Percentiles rank a stretch among this genome's conserved stretches.
phyloP scores from a whole-genome alignment of 1,284 basidiomycete genomes.

The Sphaerobolus stellatus region DNA sequence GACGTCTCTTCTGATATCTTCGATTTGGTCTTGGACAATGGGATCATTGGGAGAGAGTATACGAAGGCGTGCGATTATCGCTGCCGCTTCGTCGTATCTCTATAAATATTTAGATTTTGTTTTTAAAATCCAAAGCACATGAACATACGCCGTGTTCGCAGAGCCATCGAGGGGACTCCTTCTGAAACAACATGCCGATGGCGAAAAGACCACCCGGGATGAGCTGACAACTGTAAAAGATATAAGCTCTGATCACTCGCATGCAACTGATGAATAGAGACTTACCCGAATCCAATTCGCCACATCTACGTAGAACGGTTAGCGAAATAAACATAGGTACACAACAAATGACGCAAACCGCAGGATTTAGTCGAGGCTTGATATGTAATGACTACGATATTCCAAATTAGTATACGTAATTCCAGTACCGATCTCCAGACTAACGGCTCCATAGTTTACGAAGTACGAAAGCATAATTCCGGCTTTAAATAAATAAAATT shows the following conservation, averaged over 20 bases:
- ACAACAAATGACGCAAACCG: background rate
- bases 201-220: constrained; percentile 52
- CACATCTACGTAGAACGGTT: constrained; percentile 2
- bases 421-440: background rate
- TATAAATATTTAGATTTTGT: background rate
- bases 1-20: constrained; percentile 54
- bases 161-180: constrained; percentile 63
- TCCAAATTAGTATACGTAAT: background rate
- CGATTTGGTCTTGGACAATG: constrained; percentile 41
- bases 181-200: constrained; percentile 48
- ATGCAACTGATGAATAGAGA: constrained; percentile 6
- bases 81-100: constrained; percentile 49
- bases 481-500: background rate
- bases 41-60: constrained; percentile 39
- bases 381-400: constrained; percentile 3
- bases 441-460: constrained; percentile 10
- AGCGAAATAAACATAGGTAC: background rate
- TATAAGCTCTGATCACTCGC: constrained; percentile 25
- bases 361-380: constrained; percentile 9
- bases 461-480: constrained; percentile 9
- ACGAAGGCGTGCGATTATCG: constrained; percentile 44
- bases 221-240: constrained; percentile 55
- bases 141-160: constrained; percentile 42
- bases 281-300: constrained; percentile 9
- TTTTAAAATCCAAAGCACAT: background rate